phyloP scores from a whole-genome alignment of 2,329 filamentous ascomycete genomes.

The Cladophialophora immunda region DNA sequence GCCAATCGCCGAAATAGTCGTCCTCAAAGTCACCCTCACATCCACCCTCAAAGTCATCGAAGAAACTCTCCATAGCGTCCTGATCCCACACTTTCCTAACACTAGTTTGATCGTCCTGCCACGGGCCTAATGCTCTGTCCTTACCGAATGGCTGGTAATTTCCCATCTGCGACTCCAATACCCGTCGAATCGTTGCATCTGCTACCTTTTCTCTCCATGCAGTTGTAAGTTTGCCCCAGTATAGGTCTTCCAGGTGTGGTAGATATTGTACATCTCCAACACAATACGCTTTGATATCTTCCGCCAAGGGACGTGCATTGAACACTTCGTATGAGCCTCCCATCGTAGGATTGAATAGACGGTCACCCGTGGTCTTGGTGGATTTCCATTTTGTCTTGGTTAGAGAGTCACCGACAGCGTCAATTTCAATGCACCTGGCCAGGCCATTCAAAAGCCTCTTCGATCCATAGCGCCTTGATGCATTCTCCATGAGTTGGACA shows the following conservation, averaged over 20 bases:
- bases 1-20: not conserved
- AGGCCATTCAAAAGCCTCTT: too few species aligned
- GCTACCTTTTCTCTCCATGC: not conserved
- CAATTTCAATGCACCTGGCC: too few species aligned
- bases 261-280: conserved; percentile 22
- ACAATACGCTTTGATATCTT: conserved; percentile 44
- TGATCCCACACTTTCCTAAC: not conserved
- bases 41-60: too few species aligned
- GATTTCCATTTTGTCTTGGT: too few species aligned
- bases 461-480: too few species aligned
- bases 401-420: too few species aligned
- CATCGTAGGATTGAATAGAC: conserved; percentile 40
- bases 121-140: not conserved
- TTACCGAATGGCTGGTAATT: not conserved
- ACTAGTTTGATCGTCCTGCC: not conserved
- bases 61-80: too few species aligned
- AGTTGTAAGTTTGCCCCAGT: not conserved
- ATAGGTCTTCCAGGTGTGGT: not conserved
- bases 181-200: not conserved
- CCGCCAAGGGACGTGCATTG: conserved; percentile 42
- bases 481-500: too few species aligned
- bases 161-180: not conserved
- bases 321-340: conserved; percentile 45
- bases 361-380: too few species aligned
- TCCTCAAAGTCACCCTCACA: too few species aligned